Conservation (phyloP, 106 monocot genomes). For the Xerophyta viscosa region DNA sequence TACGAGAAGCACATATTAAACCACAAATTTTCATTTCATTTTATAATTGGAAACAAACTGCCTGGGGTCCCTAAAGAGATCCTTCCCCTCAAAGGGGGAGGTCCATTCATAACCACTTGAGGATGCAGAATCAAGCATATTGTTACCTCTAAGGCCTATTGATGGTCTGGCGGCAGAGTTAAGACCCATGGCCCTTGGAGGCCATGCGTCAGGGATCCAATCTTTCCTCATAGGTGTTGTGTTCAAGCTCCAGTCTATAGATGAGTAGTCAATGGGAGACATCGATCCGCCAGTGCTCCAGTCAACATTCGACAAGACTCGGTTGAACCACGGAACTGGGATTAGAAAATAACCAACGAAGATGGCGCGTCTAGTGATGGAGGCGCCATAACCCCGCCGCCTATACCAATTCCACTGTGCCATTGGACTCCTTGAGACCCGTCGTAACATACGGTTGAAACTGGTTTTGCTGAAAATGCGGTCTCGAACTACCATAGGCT, state of each 20-base stretch:
- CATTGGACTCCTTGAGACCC: conserved; percentile 13
- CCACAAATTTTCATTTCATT: no score
- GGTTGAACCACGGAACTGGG: conserved; percentile 37
- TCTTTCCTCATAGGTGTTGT: conserved; percentile 16
- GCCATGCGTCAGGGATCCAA: conserved; percentile 25
- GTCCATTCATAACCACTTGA: conserved; percentile 49
- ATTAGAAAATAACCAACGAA: conserved; percentile 54
- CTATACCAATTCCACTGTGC: conserved; percentile 19
- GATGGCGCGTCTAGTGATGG: conserved; percentile 30
- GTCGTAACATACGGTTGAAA: conserved; percentile 19
- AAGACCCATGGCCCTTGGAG: conserved; percentile 38
- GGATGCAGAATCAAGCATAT: conserved; percentile 1
- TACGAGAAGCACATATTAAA: no score
- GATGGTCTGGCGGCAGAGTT: conserved; percentile 11
- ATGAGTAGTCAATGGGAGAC: conserved; percentile 50
- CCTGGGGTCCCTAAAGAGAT: no score
- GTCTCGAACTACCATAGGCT: conserved; percentile 7
- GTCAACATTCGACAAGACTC: conserved; percentile 22
- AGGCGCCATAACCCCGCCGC: background rate
- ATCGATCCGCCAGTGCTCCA: conserved; percentile 38
- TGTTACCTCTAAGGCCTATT: conserved; percentile 9
- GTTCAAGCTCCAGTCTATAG: conserved; percentile 86
- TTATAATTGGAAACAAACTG: conserved; percentile 10
- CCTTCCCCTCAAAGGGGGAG: conserved; percentile 58
- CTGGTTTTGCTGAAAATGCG: conserved; percentile 24